Evolutionary conservation across 768 basidiomycete species (phyloP).

Genomic region (Mycena albidolilacea): DNA sequence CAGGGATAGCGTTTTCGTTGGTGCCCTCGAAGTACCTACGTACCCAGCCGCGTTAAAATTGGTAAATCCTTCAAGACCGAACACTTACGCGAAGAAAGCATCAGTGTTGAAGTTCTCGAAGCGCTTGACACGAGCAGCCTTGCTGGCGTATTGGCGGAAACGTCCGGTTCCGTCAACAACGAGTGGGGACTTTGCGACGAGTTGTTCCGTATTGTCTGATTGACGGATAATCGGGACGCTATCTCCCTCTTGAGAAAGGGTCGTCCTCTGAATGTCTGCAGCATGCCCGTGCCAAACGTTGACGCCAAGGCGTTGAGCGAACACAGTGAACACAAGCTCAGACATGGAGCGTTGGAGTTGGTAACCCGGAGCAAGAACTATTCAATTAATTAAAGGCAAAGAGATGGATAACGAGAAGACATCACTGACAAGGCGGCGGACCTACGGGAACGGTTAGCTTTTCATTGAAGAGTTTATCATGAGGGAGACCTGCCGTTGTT

Average conservation of each 20-base stretch:
- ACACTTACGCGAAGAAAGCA: constrained; percentile 31
- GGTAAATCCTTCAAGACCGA: too few species aligned
- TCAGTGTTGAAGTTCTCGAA: constrained; percentile 37
- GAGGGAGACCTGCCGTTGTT: constrained; percentile 34
- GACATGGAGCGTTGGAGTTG: constrained; percentile 36
- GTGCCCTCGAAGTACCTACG: constrained; percentile 28
- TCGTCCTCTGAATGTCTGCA: constrained; percentile 30
- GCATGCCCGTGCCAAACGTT: constrained; percentile 36
- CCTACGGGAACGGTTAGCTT: too few species aligned
- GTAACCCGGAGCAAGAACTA: constrained; percentile 28
- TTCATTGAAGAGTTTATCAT: too few species aligned
- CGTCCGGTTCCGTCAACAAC: constrained; percentile 37
- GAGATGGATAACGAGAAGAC: background rate
- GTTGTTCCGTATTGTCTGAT: constrained; percentile 15
- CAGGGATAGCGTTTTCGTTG: constrained; percentile 21
- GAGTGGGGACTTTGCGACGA: constrained; percentile 26
- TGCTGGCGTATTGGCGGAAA: constrained; percentile 33
- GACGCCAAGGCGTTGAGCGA: constrained; percentile 34
- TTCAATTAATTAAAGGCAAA: background rate
- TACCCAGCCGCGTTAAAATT: background rate
- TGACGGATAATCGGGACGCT: constrained; percentile 25
- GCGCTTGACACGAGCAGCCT: constrained; percentile 23
- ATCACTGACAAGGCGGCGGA: background rate
- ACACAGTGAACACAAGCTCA: constrained; percentile 36
- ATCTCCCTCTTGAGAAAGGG: constrained; percentile 21